Conservation (phyloP, 106 monocot genomes). For the Hemerocallis citrina region DNA sequence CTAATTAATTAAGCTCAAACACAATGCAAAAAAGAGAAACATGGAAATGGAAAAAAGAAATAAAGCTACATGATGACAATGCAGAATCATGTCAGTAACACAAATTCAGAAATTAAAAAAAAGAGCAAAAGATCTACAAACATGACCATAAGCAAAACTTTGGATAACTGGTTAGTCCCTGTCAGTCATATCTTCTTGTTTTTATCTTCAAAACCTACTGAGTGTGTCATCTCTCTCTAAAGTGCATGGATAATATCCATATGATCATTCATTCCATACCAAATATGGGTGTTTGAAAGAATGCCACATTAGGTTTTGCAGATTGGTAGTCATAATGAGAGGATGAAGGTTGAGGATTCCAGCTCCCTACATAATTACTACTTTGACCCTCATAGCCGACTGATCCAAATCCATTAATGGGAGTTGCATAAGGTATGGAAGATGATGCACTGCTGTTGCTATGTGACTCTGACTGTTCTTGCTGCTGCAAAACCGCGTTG, state of each 20-base stretch:
- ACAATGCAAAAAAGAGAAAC: background rate
- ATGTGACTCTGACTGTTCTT: slow-evolving; percentile 3
- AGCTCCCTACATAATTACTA: slow-evolving; percentile 10
- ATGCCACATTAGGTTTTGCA: slow-evolving; percentile 46
- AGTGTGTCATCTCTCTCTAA: too few species aligned
- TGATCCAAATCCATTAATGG: slow-evolving; percentile 15
- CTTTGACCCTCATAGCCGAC: slow-evolving; percentile 13
- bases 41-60: background rate
- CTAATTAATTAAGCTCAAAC: background rate
- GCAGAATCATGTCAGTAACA: slow-evolving; percentile 52
- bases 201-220: too few species aligned
- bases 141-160: slow-evolving; percentile 30
- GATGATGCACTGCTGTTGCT: background rate
- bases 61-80: slow-evolving; percentile 21
- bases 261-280: slow-evolving; percentile 97
- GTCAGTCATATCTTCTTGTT: slow-evolving; percentile 11
- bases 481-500: slow-evolving; percentile 21
- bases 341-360: slow-evolving; percentile 29
- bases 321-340: slow-evolving; percentile 30
- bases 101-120: slow-evolving; percentile 22
- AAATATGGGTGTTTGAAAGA: slow-evolving; percentile 70
- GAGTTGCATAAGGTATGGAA: slow-evolving; percentile 43
- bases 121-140: slow-evolving; percentile 3
- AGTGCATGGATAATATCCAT: too few species aligned
- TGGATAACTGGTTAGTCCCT: slow-evolving; percentile 32